Conservation (phyloP, 108 stramenopile species). For the Skeletonema potamos region DNA sequence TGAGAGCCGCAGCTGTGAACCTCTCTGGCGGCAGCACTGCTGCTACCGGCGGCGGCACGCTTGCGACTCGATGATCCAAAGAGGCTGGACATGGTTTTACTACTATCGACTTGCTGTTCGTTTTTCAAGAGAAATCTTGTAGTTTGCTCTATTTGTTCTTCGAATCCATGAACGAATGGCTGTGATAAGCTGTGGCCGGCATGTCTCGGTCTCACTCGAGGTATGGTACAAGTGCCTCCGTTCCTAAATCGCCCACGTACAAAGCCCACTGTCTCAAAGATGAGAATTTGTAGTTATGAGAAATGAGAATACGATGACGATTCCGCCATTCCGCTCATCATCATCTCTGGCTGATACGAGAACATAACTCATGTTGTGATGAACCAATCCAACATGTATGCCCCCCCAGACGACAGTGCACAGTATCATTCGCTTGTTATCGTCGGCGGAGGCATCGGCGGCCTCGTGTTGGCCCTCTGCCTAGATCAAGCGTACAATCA, state of each 20-base stretch:
- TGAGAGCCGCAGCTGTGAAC: not conserved
- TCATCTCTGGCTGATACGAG: no score
- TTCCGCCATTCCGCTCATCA: no score
- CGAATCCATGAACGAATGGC: no score
- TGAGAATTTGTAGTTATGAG: no score
- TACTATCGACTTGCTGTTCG: no score
- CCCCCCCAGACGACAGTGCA: not conserved
- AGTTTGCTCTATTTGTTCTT: not conserved
- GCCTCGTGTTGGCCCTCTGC: constrained; percentile 57
- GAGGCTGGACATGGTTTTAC: not conserved
- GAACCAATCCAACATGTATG: not conserved
- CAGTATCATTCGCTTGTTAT: constrained; percentile 43
- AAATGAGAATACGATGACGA: no score
- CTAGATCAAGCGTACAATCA: constrained; percentile 41
- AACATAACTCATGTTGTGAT: not conserved
- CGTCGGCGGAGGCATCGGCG: constrained; percentile 71
- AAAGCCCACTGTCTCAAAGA: no score
- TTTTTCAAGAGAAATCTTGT: no score
- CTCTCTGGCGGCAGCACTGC: not conserved
- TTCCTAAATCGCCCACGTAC: no score
- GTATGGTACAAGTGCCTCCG: no score
- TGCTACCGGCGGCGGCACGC: not conserved
- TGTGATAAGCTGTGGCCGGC: no score
- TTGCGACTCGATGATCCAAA: not conserved
- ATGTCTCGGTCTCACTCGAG: no score